Base-by-base conservation (phyloP, 2,329 filamentous ascomycete species). In the Hypoxylon rubiginosum region DNA sequence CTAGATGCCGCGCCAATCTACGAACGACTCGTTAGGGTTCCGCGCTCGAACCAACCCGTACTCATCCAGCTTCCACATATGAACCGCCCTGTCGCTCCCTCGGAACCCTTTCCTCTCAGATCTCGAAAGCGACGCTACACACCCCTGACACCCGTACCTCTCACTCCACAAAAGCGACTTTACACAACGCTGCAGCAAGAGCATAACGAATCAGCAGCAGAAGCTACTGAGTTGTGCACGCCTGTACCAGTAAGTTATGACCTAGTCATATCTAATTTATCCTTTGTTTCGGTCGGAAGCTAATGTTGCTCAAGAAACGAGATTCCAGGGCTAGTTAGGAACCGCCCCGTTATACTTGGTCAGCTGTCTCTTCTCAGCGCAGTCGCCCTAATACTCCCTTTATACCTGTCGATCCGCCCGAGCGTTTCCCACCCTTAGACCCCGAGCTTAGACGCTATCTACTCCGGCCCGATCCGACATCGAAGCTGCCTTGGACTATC, bases 251-350 rank as follows among this genome's bases (percentile, higher is more conserved):
- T 61, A 19, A 55, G 58, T 68, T 52, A 11, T 7, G 10, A 64
- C 39, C n/a, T 7, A 30, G 43, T 17, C 34, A 15, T 32, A 54
- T 54, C 24, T 58, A 17, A 11, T 26, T 15, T 48, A 48, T 48
- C 13, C 13, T 15, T 39, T 15, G 34, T 13, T 17, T 11, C 56
- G 36, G 6, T 24, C 53, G 50, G 6, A 10, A 11, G 26, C 54
- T 68, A 46, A 68, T 46, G n/a, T 52, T 43, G 34, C 3, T 28
- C 5, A 21, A 68, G 65, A 43, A 41, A 6, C 26, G 26, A 32
- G 24, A 50, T 19, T 30, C 61, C 43, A 48, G 61, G 10, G 52
- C 43, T 59, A 6, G 67, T 65, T 69, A 69, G 67, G 62, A 21
- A 61, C 67, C 48, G 57, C 15, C 52, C 52, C 39, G 51, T 52